These are phyloP conservation scores for Auricularia auricula-judae DNA, from an alignment of 768 basidiomycete genomes.

Conservation along the genomic window DNA sequence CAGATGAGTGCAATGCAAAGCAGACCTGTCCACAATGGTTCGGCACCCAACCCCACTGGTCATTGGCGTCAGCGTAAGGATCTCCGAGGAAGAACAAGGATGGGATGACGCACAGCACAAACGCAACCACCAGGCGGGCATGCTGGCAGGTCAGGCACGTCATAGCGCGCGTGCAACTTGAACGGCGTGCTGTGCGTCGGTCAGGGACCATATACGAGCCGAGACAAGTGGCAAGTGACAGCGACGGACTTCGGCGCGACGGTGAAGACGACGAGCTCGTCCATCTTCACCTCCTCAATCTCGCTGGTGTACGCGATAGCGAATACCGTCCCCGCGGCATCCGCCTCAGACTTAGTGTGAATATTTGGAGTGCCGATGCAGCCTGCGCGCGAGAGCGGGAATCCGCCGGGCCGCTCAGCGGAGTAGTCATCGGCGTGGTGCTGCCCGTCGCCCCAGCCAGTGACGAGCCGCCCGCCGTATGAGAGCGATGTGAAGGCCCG, in stretches of 20 bases:
- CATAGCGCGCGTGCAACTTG: constrained; percentile 6
- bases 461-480: neutral
- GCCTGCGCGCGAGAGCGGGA: neutral
- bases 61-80: neutral
- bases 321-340: constrained; percentile 4
- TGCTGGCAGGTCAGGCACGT: constrained; percentile 3
- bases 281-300: neutral
- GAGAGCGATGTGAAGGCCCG: constrained; percentile 2
- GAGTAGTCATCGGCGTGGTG: constrained; percentile 2
- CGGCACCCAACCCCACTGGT: constrained; percentile 1
- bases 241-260: constrained; percentile 2
- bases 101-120: neutral
- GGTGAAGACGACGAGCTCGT: constrained; percentile 6
- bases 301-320: constrained; percentile 6
- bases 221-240: neutral
- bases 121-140: constrained; percentile 7
- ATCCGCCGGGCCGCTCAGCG: neutral
- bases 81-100: neutral
- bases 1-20: no score
- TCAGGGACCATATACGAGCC: neutral
- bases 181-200: constrained; percentile 4
- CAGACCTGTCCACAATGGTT: neutral
- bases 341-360: neutral
- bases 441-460: constrained; percentile 5
- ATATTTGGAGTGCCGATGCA: neutral